Conservation (phyloP, 495 filamentous ascomycete genomes). For the Trichocladium uniseriatum region DNA sequence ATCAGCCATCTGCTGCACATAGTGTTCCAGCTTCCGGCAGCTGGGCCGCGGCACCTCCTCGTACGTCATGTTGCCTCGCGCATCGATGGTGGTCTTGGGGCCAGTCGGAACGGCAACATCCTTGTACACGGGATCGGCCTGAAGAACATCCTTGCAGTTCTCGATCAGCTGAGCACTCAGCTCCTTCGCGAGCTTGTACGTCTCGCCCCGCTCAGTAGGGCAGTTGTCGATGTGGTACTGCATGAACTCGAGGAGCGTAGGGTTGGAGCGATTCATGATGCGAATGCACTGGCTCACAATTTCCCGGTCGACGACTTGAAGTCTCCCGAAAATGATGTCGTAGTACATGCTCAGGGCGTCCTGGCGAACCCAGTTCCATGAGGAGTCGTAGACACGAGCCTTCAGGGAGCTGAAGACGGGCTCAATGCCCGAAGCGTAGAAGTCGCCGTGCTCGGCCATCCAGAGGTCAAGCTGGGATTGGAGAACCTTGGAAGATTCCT, state of each 20-base stretch:
- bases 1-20: conserved; percentile 97
- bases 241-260: conserved; percentile 94
- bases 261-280: conserved; percentile 98
- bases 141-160: conserved; percentile 90
- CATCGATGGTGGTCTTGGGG: conserved; percentile 81
- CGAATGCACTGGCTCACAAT: conserved; percentile 97
- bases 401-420: conserved; percentile 89
- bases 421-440: conserved; percentile 91
- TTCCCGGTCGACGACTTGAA: conserved; percentile 89
- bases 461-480: conserved; percentile 92
- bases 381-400: conserved; percentile 93
- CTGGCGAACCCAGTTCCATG: conserved; percentile 98
- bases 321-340: conserved; percentile 94
- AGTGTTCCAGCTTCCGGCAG: conserved; percentile 95
- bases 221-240: conserved; percentile 99
- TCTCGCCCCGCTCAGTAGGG: conserved; percentile 92
- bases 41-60: conserved; percentile 79
- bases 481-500: conserved; percentile 73
- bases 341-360: conserved; percentile 98
- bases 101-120: conserved; percentile 89
- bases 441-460: conserved; percentile 90
- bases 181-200: conserved; percentile 91
- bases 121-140: conserved; percentile 79
- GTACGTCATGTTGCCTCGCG: conserved; percentile 80
- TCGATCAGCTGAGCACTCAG: conserved; percentile 92